phyloP scores from a whole-genome alignment of 768 basidiomycete species.

The Clavaria fumosa region DNA sequence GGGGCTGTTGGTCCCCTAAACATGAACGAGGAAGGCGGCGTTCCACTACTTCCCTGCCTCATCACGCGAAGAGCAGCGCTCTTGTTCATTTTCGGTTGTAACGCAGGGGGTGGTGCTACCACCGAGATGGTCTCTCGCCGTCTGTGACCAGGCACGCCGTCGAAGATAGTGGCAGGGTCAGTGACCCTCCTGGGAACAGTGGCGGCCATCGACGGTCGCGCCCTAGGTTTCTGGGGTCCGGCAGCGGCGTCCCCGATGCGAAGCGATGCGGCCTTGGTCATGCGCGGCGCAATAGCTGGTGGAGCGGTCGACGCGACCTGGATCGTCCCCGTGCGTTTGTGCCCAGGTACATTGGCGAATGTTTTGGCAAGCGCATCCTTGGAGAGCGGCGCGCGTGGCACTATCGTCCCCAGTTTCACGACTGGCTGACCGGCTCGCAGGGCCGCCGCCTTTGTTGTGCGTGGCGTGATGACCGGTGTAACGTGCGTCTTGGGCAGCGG shows the following conservation, averaged over 20 bases:
- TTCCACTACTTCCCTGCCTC: conserved; percentile 43
- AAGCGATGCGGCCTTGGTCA: conserved; percentile 63
- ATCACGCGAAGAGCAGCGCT: conserved; percentile 53
- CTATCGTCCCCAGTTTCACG: conserved; percentile 20
- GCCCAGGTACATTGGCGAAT: conserved; percentile 69
- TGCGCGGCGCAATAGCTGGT: conserved; percentile 53
- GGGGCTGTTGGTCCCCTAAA: conserved; percentile 32
- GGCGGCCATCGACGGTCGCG: conserved; percentile 28
- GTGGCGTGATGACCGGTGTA: conserved; percentile 58
- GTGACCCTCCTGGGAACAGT: background rate
- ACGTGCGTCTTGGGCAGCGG: conserved; percentile 43
- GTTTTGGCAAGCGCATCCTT: conserved; percentile 48
- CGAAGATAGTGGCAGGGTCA: background rate
- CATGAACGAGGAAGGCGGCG: conserved; percentile 55
- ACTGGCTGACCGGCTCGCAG: conserved; percentile 47
- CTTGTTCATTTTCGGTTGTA: conserved; percentile 65
- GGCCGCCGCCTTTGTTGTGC: conserved; percentile 59
- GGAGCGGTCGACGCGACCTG: conserved; percentile 61
- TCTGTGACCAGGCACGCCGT: conserved; percentile 51
- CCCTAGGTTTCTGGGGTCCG: conserved; percentile 25
- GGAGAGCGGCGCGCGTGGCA: conserved; percentile 36
- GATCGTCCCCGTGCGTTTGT: conserved; percentile 56
- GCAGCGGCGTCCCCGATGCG: conserved; percentile 46
- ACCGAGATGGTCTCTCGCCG: conserved; percentile 53
- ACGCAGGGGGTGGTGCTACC: conserved; percentile 42